Evolutionary conservation across 2,329 filamentous ascomycete genomes (phyloP), one percentile per base, ranked within the genome.

Genomic region (Penicillium sp.): DNA sequence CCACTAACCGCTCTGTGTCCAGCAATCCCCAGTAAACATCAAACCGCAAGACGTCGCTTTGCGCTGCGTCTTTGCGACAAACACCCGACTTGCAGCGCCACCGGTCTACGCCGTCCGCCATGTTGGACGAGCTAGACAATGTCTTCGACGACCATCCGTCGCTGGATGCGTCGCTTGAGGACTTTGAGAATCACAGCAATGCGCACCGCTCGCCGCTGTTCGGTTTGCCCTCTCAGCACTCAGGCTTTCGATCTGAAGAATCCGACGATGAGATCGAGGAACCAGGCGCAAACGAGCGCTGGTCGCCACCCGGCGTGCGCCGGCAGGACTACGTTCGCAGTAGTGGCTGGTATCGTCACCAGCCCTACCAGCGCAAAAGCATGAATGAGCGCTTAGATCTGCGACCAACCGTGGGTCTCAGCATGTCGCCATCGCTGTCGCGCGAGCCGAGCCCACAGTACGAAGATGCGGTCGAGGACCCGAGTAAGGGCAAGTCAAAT

Each of bases 271-370:
- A 75, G 53, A 61, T 73, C 29, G 73, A 72, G 37, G 75, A 75
- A 27, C 69, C 70, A 37, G 63, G 63, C 5, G 59, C 67, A 33
- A 71, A 69, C 53, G 80, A 82, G 48, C 84, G 84, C 31, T 89
- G 85, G 84, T 86, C 84, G 52, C 87, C 87, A 41, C 87, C 87
- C 2, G 85, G 85, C 13, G 87, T 86, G 80, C 80, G 84, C 58
- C 70, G 73, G 27, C 68, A 70, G 55, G 75, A 77, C 62, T 82
- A 80, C 66, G 71, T 75, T 52, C 74, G 79, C 59, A 84, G 82
- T 61, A 86, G 82, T 68, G 79, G 80, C 58, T 86, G 84, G 84
- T 77, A 77, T 70, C 70, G 78, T 59, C 73, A 81, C 68, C 74
- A 78, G 65, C 74, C 77, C 49, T 84, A 86, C 70, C 65, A 76